A percentile compares a stretch with the other conserved stretches of the same genome.
These are phyloP conservation scores for Gyrodon lividus DNA, from an alignment of 768 basidiomycete genomes.

Conservation along the genomic window DNA sequence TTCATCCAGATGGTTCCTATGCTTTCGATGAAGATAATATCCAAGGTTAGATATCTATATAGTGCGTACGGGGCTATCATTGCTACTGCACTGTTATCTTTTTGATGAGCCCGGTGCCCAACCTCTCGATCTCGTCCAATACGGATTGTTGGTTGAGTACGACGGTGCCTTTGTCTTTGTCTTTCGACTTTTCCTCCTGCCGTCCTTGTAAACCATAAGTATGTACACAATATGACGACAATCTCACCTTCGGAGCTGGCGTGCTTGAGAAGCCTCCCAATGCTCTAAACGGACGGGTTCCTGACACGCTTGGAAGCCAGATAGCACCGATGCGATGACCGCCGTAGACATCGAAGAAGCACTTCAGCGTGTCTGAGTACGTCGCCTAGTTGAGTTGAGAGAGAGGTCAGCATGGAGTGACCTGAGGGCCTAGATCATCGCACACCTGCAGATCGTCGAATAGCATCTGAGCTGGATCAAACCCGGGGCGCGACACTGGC, in stretches of 20 bases:
- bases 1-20: no score
- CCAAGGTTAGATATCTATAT: neutral
- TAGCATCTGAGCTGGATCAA: constrained; percentile 73
- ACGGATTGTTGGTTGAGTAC: constrained; percentile 64
- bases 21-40: no score
- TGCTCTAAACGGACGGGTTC: constrained; percentile 71
- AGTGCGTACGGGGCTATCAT: neutral
- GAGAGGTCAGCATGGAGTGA: neutral
- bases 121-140: constrained; percentile 70
- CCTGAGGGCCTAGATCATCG: neutral
- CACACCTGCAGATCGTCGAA: constrained; percentile 72
- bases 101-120: constrained; percentile 69
- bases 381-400: constrained; percentile 48
- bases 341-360: constrained; percentile 85
- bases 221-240: neutral
- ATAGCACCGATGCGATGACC: constrained; percentile 78
- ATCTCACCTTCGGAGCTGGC: constrained; percentile 43
- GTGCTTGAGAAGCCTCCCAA: constrained; percentile 76
- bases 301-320: constrained; percentile 76
- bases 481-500: constrained; percentile 54
- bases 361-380: constrained; percentile 72
- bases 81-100: constrained; percentile 33
- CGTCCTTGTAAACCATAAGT: neutral
- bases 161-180: constrained; percentile 61
- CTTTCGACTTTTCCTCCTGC: constrained; percentile 32